Conservation (phyloP, 345 rosid species). For the Populus nigra region DNA sequence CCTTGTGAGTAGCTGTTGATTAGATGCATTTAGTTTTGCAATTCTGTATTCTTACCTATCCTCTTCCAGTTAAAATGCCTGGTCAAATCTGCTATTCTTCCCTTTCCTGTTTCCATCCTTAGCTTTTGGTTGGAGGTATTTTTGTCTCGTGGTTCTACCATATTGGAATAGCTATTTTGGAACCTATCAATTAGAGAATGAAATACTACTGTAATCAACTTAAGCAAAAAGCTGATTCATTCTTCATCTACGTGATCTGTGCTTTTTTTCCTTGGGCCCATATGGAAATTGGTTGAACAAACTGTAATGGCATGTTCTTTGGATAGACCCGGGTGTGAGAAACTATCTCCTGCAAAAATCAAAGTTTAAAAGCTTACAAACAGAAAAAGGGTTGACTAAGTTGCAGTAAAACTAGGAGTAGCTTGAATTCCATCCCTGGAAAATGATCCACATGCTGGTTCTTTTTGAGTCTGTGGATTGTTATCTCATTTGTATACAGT, state of each 20-base stretch:
- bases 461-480: neutral
- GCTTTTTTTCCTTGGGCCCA: neutral
- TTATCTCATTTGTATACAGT: neutral
- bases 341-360: neutral
- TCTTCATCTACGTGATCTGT: neutral
- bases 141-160: neutral
- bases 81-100: neutral
- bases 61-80: neutral
- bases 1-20: slow-evolving; percentile 56
- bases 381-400: neutral
- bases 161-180: neutral
- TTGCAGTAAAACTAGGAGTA: neutral
- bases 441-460: neutral
- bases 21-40: neutral
- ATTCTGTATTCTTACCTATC: neutral
- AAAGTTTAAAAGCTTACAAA: neutral
- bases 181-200: neutral
- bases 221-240: neutral
- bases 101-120: neutral
- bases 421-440: neutral
- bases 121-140: neutral
- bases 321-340: neutral
- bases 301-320: neutral
- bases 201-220: neutral
- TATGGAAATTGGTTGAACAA: neutral